Conservation (phyloP, 2,329 filamentous ascomycete species). For the Xylariales sp. region DNA sequence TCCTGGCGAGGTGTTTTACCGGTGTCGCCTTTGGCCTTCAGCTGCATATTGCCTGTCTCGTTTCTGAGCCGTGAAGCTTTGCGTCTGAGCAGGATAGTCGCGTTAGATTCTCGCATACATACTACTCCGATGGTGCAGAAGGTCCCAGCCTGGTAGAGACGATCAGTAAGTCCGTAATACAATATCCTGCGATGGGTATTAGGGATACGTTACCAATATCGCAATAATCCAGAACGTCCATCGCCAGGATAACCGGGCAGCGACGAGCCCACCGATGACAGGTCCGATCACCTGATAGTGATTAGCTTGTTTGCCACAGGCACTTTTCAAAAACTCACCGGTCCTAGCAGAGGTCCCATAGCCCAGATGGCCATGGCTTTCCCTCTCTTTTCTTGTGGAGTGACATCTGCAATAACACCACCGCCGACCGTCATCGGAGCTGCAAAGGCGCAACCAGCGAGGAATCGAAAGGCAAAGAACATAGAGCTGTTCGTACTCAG, state of each 20-base stretch:
- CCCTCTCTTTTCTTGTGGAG: constrained; percentile 37
- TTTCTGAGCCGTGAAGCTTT: constrained; percentile 50
- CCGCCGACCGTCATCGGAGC: constrained; percentile 15
- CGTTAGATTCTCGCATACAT: constrained; percentile 60
- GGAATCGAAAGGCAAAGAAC: constrained; percentile 24
- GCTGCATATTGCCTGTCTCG: constrained; percentile 45
- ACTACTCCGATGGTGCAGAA: constrained; percentile 35
- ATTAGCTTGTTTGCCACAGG: too few species aligned
- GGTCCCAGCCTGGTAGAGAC: constrained; percentile 1
- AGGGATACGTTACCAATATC: constrained; percentile 30
- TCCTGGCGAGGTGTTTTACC: constrained; percentile 25
- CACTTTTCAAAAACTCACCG: constrained; percentile 5
- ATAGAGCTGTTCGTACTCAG: constrained; percentile 16
- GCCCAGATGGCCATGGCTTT: constrained; percentile 35
- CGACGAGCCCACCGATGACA: constrained; percentile 34
- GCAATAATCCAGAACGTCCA: constrained; percentile 38
- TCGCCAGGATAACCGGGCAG: constrained; percentile 37
- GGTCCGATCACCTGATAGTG: constrained; percentile 42
- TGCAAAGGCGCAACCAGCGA: constrained; percentile 18
- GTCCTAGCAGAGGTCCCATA: constrained; percentile 9
- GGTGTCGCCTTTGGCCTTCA: constrained; percentile 30
- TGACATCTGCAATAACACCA: constrained; percentile 10
- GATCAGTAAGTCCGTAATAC: too few species aligned
- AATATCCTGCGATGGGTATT: too few species aligned
- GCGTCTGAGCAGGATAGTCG: constrained; percentile 51